These are phyloP conservation scores for Ophiostoma fasciatum DNA, from an alignment of 2,329 filamentous ascomycete genomes.

Conservation along the genomic window DNA sequence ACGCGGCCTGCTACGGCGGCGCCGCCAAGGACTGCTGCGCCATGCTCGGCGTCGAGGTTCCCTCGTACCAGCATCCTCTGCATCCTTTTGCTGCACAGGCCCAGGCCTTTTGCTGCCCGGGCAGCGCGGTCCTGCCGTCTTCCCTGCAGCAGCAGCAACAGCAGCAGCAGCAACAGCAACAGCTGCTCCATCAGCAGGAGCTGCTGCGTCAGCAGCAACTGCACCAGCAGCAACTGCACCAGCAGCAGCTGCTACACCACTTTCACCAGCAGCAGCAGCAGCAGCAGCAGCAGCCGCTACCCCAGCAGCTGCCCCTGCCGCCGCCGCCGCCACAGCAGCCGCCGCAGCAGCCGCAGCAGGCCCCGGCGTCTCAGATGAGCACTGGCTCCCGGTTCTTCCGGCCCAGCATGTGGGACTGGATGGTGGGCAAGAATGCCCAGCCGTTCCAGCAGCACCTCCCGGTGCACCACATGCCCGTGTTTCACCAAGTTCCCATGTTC, in stretches of 20 bases:
- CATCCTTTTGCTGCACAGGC: too few relatives aligned
- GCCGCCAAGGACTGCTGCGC: too few relatives aligned
- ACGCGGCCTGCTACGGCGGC: too few relatives aligned
- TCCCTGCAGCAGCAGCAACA: conserved; percentile 4
- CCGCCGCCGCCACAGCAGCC: conserved; percentile 16
- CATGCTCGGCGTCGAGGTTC: too few relatives aligned
- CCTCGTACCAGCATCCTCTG: too few relatives aligned
- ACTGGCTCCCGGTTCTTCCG: conserved; percentile 26
- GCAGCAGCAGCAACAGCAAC: conserved; percentile 1
- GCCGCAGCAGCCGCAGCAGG: conserved; percentile 1
- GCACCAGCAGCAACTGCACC: conserved; percentile 9
- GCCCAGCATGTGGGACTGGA: conserved; percentile 9
- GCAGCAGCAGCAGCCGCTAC: neutral
- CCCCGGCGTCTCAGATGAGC: neutral
- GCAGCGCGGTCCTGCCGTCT: conserved; percentile 5
- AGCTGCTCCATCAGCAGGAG: conserved; percentile 20
- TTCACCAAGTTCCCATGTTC: conserved; percentile 38
- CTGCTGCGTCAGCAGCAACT: neutral
- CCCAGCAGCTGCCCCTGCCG: conserved; percentile 5
- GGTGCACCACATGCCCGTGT: conserved; percentile 29
- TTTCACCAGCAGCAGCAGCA: conserved; percentile 9
- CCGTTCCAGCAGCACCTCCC: conserved; percentile 24
- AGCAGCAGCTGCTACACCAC: neutral
- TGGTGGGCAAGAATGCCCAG: conserved; percentile 24
- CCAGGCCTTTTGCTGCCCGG: conserved; percentile 27